Conservation (phyloP, 306 rosid species). For the Quercus wislizeni region DNA sequence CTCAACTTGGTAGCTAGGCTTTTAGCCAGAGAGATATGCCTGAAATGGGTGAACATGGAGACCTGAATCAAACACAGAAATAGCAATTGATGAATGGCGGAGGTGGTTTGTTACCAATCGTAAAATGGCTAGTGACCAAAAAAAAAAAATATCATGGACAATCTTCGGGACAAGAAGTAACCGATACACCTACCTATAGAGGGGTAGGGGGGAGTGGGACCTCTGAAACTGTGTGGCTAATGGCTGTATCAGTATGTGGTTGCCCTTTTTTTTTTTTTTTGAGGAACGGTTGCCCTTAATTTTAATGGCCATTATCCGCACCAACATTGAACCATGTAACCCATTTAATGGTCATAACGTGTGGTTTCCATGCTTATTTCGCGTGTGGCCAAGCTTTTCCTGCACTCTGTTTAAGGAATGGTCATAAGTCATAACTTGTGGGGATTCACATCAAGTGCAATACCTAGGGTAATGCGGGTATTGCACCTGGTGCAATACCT, state of each 20-base stretch:
- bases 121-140: constrained; percentile 31
- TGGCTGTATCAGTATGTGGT: not conserved
- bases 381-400: not conserved
- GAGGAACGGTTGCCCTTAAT: too few relatives aligned
- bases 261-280: too few relatives aligned
- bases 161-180: constrained; percentile 16
- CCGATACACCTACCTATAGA: not conserved
- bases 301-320: not conserved
- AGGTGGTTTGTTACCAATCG: not conserved
- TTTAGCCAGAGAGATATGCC: too few relatives aligned
- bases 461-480: too few relatives aligned
- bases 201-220: not conserved
- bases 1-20: too few relatives aligned
- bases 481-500: too few relatives aligned
- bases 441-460: too few relatives aligned
- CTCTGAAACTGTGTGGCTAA: not conserved
- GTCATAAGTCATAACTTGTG: too few relatives aligned
- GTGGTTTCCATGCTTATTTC: constrained; percentile 3
- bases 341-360: too few relatives aligned
- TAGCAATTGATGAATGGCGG: too few relatives aligned
- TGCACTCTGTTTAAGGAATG: not conserved
- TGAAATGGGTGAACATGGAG: too few relatives aligned
- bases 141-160: constrained; percentile 14
- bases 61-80: too few relatives aligned
- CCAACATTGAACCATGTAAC: not conserved